Evolutionary conservation across 1,284 basidiomycete genomes (phyloP).

Genomic region (Hemileia vastatrix): DNA sequence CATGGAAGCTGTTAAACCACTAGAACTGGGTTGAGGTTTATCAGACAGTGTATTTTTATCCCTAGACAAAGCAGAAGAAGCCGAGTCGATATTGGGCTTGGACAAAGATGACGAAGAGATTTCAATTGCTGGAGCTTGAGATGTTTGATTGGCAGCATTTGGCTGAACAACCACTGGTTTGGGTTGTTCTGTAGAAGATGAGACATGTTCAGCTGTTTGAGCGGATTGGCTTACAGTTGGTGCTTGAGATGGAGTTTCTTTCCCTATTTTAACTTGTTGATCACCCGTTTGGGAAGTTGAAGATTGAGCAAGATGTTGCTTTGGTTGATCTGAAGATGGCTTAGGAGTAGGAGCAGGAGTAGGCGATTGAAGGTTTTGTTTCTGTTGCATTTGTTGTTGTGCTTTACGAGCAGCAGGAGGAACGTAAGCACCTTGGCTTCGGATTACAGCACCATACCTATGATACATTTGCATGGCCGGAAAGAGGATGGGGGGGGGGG

Average conservation of each 20-base stretch:
- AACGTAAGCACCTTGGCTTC: constrained; percentile 78
- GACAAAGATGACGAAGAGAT: not conserved
- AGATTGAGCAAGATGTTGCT: constrained; percentile 27
- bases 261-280: too few species aligned
- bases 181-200: too few species aligned
- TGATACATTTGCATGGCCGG: too few species aligned
- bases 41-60: too few species aligned
- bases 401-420: constrained; percentile 68
- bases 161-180: too few species aligned
- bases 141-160: not conserved
- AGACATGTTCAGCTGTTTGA: too few species aligned
- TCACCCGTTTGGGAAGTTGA: too few species aligned
- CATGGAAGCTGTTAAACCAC: too few species aligned
- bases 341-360: constrained; percentile 19
- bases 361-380: constrained; percentile 30
- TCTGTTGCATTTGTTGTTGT: constrained; percentile 33
- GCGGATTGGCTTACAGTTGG: too few species aligned
- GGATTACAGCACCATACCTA: constrained; percentile 85
- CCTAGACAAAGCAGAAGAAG: not conserved
- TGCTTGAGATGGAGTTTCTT: too few species aligned
- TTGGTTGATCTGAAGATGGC: constrained; percentile 5
- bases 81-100: not conserved
- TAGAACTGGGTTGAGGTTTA: too few species aligned
- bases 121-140: constrained; percentile 2
- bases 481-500: too few species aligned